Evolutionary conservation across 345 rosid species (phyloP).

Genomic region (Hibiscus trionum): DNA sequence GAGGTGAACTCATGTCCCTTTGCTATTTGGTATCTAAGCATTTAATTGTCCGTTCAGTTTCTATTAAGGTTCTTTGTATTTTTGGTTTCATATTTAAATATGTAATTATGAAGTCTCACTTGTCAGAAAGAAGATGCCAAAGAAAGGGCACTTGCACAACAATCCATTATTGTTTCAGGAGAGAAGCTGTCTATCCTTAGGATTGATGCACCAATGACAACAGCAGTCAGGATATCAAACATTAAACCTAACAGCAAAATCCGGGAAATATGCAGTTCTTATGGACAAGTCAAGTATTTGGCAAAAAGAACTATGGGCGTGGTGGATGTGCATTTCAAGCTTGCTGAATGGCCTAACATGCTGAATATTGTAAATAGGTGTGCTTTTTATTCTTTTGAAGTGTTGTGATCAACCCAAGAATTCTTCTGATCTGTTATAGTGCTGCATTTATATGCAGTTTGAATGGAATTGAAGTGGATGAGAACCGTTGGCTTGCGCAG

Average conservation of each 20-base stretch:
- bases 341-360: conserved; percentile 43
- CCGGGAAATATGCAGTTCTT: conserved; percentile 4
- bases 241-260: not conserved
- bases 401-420: not conserved
- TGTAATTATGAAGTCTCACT: not conserved
- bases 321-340: conserved; percentile 23
- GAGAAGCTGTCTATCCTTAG: conserved; percentile 25
- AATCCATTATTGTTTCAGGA: conserved; percentile 21
- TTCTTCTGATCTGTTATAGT: not conserved
- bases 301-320: not conserved
- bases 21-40: not conserved
- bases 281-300: conserved; percentile 15
- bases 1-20: conserved; percentile 19
- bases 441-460: conserved; percentile 16
- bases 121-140: conserved; percentile 37
- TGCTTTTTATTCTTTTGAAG: not conserved
- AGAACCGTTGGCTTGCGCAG: conserved; percentile 21
- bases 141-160: conserved; percentile 34
- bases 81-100: not conserved
- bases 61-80: not conserved
- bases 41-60: too few species aligned
- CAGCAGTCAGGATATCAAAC: conserved; percentile 30
- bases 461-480: conserved; percentile 27
- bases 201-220: conserved; percentile 44
- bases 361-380: conserved; percentile 34